These are phyloP conservation scores for Tricholoma sp. DNA, from an alignment of 768 basidiomycete genomes.

Conservation along the genomic window DNA sequence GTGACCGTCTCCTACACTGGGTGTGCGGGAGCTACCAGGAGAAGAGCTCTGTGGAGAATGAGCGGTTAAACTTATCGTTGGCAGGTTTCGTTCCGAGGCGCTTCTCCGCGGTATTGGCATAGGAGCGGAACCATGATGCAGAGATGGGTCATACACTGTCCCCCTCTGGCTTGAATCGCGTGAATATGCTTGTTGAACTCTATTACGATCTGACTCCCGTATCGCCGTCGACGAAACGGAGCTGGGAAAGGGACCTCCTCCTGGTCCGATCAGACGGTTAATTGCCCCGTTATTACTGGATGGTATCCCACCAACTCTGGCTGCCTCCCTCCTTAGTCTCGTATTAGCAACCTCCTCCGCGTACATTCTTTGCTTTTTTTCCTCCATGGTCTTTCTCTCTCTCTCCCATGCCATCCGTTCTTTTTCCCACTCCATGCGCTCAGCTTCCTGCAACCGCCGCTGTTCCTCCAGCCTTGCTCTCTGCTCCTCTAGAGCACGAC, in stretches of 20 bases:
- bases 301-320: constrained; percentile 41
- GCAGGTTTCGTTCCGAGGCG: constrained; percentile 39
- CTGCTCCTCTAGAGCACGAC: constrained; percentile 45
- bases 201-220: constrained; percentile 33
- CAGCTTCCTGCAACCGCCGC: constrained; percentile 37
- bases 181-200: constrained; percentile 17
- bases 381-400: constrained; percentile 46
- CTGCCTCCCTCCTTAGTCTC: constrained; percentile 54
- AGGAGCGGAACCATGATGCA: constrained; percentile 5
- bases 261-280: constrained; percentile 15
- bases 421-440: constrained; percentile 43
- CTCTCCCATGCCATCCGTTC: constrained; percentile 45
- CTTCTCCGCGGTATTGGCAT: constrained; percentile 37
- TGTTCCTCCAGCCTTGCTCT: constrained; percentile 40
- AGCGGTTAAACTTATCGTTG: constrained; percentile 25
- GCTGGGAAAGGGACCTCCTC: constrained; percentile 29
- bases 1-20: constrained; percentile 33
- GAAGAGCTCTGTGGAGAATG: constrained; percentile 22
- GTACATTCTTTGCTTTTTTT: constrained; percentile 47
- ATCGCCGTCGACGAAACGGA: constrained; percentile 32
- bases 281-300: constrained; percentile 14
- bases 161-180: constrained; percentile 26
- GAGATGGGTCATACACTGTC: constrained; percentile 25
- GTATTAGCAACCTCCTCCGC: constrained; percentile 59
- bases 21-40: constrained; percentile 46